Evolutionary conservation across 116 monocot species (phyloP).

Genomic region (Cymodocea nodosa): DNA sequence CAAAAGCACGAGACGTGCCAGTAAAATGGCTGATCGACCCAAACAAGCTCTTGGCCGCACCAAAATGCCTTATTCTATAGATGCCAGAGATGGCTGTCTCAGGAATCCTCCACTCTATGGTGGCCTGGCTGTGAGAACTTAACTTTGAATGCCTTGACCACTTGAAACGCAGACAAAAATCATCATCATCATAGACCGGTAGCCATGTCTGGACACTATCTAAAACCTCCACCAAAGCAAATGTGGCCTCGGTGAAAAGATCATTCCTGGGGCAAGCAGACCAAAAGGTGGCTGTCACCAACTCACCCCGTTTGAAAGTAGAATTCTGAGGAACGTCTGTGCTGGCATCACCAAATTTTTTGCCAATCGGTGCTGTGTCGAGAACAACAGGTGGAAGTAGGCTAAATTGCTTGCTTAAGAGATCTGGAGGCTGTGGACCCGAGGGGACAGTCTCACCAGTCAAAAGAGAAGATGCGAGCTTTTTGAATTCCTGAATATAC

Average conservation of each 20-base stretch:
- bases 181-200: constrained; percentile 84
- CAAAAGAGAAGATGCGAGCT: constrained; percentile 56
- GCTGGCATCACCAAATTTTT: constrained; percentile 61
- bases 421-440: constrained; percentile 69
- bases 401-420: constrained; percentile 65
- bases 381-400: constrained; percentile 53
- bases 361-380: constrained; percentile 46
- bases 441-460: constrained; percentile 15
- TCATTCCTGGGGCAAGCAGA: constrained; percentile 91
- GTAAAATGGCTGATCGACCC: constrained; percentile 70
- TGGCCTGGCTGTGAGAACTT: constrained; percentile 61
- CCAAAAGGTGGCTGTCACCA: constrained; percentile 68
- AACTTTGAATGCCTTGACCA: constrained; percentile 70
- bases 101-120: constrained; percentile 88
- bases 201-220: constrained; percentile 41
- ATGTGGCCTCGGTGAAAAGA: constrained; percentile 71
- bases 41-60: constrained; percentile 73
- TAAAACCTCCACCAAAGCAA: constrained; percentile 49
- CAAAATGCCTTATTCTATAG: constrained; percentile 80
- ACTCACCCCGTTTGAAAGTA: constrained; percentile 40
- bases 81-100: constrained; percentile 41
- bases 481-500: constrained; percentile 95
- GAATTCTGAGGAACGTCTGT: constrained; percentile 59
- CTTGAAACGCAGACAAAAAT: constrained; percentile 74
- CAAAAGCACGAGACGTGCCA: constrained; percentile 73